Evolutionary conservation across 2,329 filamentous ascomycete species (phyloP), one percentile per base, ranked within the genome.

Genomic region (Fusarium devonianum): DNA sequence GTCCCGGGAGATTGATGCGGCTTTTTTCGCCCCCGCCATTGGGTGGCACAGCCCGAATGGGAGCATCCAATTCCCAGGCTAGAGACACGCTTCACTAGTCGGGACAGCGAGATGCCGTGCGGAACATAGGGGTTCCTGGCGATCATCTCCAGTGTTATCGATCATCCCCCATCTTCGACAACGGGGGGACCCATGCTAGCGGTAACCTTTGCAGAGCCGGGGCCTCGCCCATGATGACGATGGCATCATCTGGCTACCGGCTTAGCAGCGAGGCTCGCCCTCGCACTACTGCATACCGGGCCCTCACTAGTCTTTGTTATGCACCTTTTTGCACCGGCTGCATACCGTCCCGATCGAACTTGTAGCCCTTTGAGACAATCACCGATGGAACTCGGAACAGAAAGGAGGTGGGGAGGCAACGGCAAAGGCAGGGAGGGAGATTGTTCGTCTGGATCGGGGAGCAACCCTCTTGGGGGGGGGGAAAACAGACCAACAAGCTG

Each of bases 61-160:
- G 8, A 28, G 17, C 32, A 41, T 19, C 40, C 30, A 59, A 49
- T 56, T 5, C 2, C 14, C 12, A 5, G 37, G 16, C 55, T 59
- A 58, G 37, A 30, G 12, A 17, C 3, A n/a, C 12, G 7, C 17
- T 21, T 21, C 4, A 14, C 17, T 12, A 2, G 5, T 33, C 55
- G 55, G 56, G 4, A 48, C 9, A 7, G 4, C 17, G n/a, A 41
- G 30, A 17, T 56, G 7, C 56, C 56, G 55, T 37, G 44, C 14
- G 5, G 35, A 46, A 40, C 35, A 25, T 19, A 12, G 12, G n/a
- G 38, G 40, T 49, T n/a, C 56, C 56, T 58, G 56, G 18, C 30
- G 50, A 58, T 56, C 55, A 8, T 10, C 12, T 7, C 39, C n/a
- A 11, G 14, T 30, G 13, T 40, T 6, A 28, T n/a, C 14, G 23